A percentile compares a stretch with the other conserved stretches of the same genome.
Conservation (phyloP, 140 eudicot genomes). For the Stevia rebaudiana region DNA sequence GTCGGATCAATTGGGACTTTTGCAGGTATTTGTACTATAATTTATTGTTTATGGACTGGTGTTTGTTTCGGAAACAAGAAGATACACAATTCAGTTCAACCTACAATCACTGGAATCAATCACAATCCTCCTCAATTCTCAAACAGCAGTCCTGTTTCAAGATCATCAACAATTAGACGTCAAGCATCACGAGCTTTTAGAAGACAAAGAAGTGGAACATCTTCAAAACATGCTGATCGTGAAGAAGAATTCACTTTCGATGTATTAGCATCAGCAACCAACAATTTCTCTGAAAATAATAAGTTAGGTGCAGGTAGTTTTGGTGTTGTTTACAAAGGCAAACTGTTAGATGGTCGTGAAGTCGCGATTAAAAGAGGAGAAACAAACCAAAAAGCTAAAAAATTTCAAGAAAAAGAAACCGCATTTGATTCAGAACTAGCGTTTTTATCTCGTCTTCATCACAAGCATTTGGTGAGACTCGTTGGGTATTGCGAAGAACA, state of each 20-base stretch:
- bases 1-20: constrained; percentile 77
- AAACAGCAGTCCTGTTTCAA: constrained; percentile 32
- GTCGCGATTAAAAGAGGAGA: constrained; percentile 92
- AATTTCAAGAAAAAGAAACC: constrained; percentile 81
- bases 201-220: constrained; percentile 92
- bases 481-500: constrained; percentile 91
- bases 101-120: constrained; percentile 45
- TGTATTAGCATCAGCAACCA: constrained; percentile 62
- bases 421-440: constrained; percentile 91
- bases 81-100: constrained; percentile 83
- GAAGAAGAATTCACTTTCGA: constrained; percentile 76
- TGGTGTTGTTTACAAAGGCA: constrained; percentile 88
- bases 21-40: constrained; percentile 56
- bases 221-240: constrained; percentile 68
- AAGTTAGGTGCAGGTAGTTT: constrained; percentile 90
- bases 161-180: constrained; percentile 34
- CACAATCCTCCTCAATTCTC: constrained; percentile 26
- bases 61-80: constrained; percentile 68
- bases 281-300: constrained; percentile 60
- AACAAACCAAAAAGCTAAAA: constrained; percentile 50
- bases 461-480: constrained; percentile 83
- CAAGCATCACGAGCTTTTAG: constrained; percentile 64
- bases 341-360: constrained; percentile 74
- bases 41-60: constrained; percentile 78
- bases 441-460: constrained; percentile 85